Evolutionary conservation across 2,329 filamentous ascomycete genomes (phyloP).

Genomic region (Talaromyces rugulosus): DNA sequence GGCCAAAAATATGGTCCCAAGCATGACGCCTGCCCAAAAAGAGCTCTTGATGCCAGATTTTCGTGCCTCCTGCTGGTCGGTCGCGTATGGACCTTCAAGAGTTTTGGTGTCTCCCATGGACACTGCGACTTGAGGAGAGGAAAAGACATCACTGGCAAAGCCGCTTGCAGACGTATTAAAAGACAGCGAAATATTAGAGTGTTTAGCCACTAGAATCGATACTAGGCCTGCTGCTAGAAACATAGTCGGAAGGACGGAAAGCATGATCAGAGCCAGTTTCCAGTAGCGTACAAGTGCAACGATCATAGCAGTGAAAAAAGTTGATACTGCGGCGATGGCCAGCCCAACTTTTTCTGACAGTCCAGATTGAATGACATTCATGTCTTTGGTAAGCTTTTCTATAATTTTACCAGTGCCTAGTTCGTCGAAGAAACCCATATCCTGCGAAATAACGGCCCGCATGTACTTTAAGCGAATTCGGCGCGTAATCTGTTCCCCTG

Average conservation of each 20-base stretch:
- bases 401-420: slow-evolving; percentile 61
- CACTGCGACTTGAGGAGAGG: slow-evolving; percentile 54
- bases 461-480: slow-evolving; percentile 60
- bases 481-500: slow-evolving; percentile 60
- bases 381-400: slow-evolving; percentile 61
- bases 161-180: slow-evolving; percentile 52
- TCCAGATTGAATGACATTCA: slow-evolving; percentile 62
- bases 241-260: slow-evolving; percentile 52
- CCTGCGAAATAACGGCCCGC: slow-evolving; percentile 55
- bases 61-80: slow-evolving; percentile 48
- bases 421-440: slow-evolving; percentile 61
- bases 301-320: slow-evolving; percentile 64
- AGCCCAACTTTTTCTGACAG: slow-evolving; percentile 70
- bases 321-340: slow-evolving; percentile 57
- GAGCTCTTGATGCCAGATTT: slow-evolving; percentile 54
- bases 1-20: slow-evolving; percentile 60
- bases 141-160: slow-evolving; percentile 55
- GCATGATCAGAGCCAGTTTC: slow-evolving; percentile 59
- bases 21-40: slow-evolving; percentile 50
- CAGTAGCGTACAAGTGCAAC: slow-evolving; percentile 64
- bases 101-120: slow-evolving; percentile 51
- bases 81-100: slow-evolving; percentile 49
- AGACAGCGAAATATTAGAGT: slow-evolving; percentile 48
- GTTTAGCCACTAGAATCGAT: slow-evolving; percentile 43
- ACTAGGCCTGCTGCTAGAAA: slow-evolving; percentile 34